Percentiles rank a stretch among this genome's conserved stretches.
Conservation (phyloP, 2,329 filamentous ascomycete genomes). For the Alternaria conjuncta region DNA sequence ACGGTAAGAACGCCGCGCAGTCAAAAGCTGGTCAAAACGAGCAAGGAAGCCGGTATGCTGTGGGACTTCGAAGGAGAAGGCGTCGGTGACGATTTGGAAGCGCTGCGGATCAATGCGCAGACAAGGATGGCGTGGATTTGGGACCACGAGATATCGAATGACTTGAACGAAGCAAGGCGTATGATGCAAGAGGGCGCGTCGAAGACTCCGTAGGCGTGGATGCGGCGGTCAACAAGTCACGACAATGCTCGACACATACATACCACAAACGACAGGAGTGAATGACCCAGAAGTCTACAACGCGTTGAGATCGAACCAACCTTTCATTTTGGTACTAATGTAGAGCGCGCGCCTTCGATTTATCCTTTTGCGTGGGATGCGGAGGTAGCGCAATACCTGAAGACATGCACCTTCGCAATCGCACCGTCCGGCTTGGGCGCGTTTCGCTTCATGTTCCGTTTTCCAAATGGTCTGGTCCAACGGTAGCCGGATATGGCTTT, state of each 20-base stretch:
- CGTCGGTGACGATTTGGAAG: conserved; percentile 43
- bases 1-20: conserved; percentile 47
- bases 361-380: no score
- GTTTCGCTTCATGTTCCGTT: background rate
- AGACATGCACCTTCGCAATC: background rate
- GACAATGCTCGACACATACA: no score
- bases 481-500: background rate
- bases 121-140: conserved; percentile 50
- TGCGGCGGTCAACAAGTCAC: no score
- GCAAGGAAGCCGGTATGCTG: conserved; percentile 48
- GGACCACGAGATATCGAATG: conserved; percentile 46
- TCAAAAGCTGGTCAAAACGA: conserved; percentile 50
- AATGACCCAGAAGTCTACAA: no score
- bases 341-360: no score
- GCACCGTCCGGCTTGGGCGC: background rate
- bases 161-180: conserved; percentile 34
- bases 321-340: no score
- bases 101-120: conserved; percentile 37
- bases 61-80: conserved; percentile 48
- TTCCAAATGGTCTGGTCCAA: background rate
- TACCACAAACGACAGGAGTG: no score
- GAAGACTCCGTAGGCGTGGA: background rate
- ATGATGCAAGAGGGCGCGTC: background rate
- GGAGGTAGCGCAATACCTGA: no score
- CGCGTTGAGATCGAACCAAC: no score